These are phyloP conservation scores for Trichoderma asperellum DNA, from an alignment of 2,329 filamentous ascomycete species.

Conservation along the genomic window DNA sequence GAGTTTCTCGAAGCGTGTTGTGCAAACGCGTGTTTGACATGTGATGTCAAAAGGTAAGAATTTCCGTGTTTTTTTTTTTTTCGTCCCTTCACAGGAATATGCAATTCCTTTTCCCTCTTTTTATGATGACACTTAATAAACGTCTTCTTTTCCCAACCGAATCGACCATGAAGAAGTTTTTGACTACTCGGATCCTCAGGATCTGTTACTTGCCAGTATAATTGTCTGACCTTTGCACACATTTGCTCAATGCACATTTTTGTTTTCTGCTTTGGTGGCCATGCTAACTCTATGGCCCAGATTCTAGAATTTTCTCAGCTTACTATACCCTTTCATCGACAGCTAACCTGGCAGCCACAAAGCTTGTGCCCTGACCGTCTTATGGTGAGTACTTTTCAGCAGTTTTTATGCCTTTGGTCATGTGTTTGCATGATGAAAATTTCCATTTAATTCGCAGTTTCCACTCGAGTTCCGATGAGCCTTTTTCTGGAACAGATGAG, in stretches of 20 bases:
- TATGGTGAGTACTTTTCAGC: conserved; percentile 28
- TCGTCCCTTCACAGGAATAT: conserved; percentile 29
- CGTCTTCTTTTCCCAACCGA: conserved; percentile 88
- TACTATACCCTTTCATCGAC: conserved; percentile 1
- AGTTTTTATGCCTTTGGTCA: conserved; percentile 17
- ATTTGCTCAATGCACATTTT: conserved; percentile 8
- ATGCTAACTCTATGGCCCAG: conserved; percentile 19
- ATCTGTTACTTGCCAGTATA: conserved; percentile 93
- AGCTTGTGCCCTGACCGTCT: background rate
- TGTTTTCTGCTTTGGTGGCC: conserved; percentile 5
- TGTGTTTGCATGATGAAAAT: conserved; percentile 67
- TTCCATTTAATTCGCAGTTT: conserved; percentile 83
- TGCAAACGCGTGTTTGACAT: conserved; percentile 3
- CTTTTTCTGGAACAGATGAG: conserved; percentile 71
- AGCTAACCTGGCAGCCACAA: conserved; percentile 14
- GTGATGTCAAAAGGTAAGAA: conserved; percentile 34
- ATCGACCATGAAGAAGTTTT: conserved; percentile 80
- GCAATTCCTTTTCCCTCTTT: conserved; percentile 36
- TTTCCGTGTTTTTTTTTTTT: conserved; percentile 29
- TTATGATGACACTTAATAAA: conserved; percentile 73
- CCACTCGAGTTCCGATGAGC: conserved; percentile 75
- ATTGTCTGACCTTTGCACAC: conserved; percentile 64
- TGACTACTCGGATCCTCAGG: conserved; percentile 67
- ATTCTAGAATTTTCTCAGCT: background rate
- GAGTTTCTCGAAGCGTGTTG: conserved; percentile 1